These are phyloP conservation scores for Triangularia verruculosa DNA, from an alignment of 2,329 filamentous ascomycete genomes.

Conservation along the genomic window DNA sequence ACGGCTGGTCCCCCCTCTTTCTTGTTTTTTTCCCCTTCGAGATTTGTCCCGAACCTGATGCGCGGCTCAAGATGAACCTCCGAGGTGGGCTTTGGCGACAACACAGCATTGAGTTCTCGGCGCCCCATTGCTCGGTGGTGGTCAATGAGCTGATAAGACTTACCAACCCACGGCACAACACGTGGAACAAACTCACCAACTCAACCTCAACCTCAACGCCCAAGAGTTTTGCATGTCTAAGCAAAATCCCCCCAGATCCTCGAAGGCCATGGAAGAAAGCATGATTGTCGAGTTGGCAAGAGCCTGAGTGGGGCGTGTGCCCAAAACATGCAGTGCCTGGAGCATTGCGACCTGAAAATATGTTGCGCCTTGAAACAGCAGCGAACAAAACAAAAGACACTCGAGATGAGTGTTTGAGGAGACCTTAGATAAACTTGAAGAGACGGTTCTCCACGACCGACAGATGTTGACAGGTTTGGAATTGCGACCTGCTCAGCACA, in stretches of 20 bases:
- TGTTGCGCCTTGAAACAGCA: background rate
- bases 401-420: background rate
- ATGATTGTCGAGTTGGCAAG: background rate
- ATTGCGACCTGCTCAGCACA: background rate
- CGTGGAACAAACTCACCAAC: background rate
- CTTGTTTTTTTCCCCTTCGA: background rate
- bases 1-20: conserved; percentile 2
- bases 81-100: background rate
- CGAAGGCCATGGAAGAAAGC: background rate
- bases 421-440: too few species aligned
- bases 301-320: background rate
- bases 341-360: background rate
- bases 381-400: background rate
- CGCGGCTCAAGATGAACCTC: background rate
- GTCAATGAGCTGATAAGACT: background rate
- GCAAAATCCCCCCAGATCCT: background rate
- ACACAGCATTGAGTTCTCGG: background rate
- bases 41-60: background rate
- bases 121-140: background rate
- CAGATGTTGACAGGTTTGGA: too few species aligned
- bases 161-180: background rate
- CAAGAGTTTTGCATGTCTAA: background rate
- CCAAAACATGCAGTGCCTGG: background rate
- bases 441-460: too few species aligned
- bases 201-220: background rate